Conservation (phyloP, 2,329 filamentous ascomycete genomes). For the Clathrospora elynae region DNA sequence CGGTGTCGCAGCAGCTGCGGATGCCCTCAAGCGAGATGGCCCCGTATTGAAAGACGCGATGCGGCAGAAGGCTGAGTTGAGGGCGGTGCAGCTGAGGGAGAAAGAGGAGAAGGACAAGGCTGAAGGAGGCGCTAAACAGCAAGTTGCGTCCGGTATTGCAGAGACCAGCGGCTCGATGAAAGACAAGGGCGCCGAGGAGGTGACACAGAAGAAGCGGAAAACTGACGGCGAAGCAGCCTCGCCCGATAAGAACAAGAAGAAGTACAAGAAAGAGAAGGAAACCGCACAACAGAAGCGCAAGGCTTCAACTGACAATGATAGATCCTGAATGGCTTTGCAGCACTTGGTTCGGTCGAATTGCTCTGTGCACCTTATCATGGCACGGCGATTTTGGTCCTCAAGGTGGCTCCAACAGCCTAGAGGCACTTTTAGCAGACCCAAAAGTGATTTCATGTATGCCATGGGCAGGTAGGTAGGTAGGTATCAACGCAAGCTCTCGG, state of each 20-base stretch:
- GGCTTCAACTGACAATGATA: slow-evolving; percentile 8
- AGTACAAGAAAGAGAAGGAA: slow-evolving; percentile 18
- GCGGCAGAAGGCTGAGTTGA: slow-evolving; percentile 30
- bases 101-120: slow-evolving; percentile 21
- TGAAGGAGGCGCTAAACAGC: slow-evolving; percentile 12
- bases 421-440: too few relatives aligned
- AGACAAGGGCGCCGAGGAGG: neutral
- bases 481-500: slow-evolving; percentile 2
- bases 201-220: slow-evolving; percentile 13
- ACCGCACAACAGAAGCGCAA: slow-evolving; percentile 17
- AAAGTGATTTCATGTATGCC: neutral
- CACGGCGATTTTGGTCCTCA: too few relatives aligned
- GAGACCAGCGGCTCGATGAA: slow-evolving; percentile 30
- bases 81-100: slow-evolving; percentile 19
- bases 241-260: slow-evolving; percentile 22
- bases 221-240: neutral
- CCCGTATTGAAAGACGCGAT: slow-evolving; percentile 20
- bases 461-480: slow-evolving; percentile 13
- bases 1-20: slow-evolving; percentile 67
- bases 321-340: neutral
- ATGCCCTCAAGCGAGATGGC: slow-evolving; percentile 60
- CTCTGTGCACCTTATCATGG: too few relatives aligned
- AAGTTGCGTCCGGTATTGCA: slow-evolving; percentile 1
- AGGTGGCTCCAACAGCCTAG: too few relatives aligned
- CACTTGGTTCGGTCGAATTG: too few relatives aligned